phyloP scores from a whole-genome alignment of 2,329 filamentous ascomycete species.

The Neospermospora avenae region DNA sequence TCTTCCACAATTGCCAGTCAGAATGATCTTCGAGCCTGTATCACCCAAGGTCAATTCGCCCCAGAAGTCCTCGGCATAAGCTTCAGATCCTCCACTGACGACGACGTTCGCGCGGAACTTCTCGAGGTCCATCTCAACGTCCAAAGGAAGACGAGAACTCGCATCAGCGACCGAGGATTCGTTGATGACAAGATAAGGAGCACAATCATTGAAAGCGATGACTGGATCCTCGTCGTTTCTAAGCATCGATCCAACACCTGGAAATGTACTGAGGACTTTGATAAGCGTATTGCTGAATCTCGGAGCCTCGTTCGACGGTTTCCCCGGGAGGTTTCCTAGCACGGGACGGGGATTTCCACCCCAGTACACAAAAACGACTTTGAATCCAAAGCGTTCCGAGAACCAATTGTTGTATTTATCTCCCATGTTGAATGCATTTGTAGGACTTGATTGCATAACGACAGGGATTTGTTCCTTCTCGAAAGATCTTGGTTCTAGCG shows the following conservation, averaged over 20 bases:
- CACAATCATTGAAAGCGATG: conserved; percentile 71
- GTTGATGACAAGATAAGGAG: conserved; percentile 71
- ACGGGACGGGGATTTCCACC: conserved; percentile 58
- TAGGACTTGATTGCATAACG: conserved; percentile 56
- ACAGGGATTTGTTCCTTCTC: conserved; percentile 46
- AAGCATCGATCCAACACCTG: conserved; percentile 21
- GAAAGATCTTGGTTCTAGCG: conserved; percentile 49
- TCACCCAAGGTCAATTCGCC: conserved; percentile 27
- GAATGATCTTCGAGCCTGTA: conserved; percentile 41
- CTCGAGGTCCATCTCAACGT: conserved; percentile 55
- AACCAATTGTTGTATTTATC: conserved; percentile 62
- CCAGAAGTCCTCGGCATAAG: conserved; percentile 74
- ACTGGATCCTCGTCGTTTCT: conserved; percentile 38
- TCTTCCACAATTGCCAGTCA: conserved; percentile 68
- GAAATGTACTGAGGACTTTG: conserved; percentile 20
- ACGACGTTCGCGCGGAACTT: conserved; percentile 75
- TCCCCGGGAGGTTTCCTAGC: conserved; percentile 45
- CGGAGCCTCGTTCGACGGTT: conserved; percentile 19
- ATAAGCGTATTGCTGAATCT: conserved; percentile 10
- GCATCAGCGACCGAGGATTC: conserved; percentile 68
- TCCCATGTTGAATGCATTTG: conserved; percentile 62
- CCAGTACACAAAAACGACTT: conserved; percentile 60
- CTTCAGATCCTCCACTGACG: conserved; percentile 50
- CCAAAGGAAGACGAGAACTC: conserved; percentile 49
- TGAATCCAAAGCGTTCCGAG: conserved; percentile 60